These are phyloP conservation scores for Thalia dealbata DNA, from an alignment of 176 grass and related monocot genomes.

Conservation along the genomic window DNA sequence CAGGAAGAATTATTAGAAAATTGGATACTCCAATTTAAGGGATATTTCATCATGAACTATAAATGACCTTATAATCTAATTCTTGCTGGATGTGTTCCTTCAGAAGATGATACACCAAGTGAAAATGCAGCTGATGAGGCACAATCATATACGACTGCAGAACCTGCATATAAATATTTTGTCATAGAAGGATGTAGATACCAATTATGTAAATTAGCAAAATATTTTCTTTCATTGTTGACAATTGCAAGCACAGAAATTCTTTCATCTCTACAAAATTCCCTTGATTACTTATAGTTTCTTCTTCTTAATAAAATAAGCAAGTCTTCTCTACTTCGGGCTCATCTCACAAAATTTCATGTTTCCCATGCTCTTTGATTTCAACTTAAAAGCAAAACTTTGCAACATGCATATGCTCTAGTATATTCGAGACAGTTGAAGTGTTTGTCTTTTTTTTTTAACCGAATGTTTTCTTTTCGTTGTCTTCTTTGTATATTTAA, in stretches of 20 bases:
- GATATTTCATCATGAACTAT: not conserved
- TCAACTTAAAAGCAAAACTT: no score
- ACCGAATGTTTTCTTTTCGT: not conserved
- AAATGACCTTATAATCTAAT: conserved; percentile 69
- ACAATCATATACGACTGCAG: conserved; percentile 48
- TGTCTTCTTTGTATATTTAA: not conserved
- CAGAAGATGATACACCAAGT: conserved; percentile 60
- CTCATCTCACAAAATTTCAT: no score
- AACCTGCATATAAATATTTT: conserved; percentile 39
- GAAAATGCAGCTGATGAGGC: conserved; percentile 84
- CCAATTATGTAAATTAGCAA: not conserved
- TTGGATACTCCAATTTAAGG: not conserved
- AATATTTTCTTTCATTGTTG: not conserved
- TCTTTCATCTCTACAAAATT: not conserved
- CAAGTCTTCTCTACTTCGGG: not conserved
- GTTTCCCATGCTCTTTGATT: no score
- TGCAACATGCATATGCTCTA: no score
- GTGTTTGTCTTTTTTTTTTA: not conserved
- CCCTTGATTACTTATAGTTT: not conserved
- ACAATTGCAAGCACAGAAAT: not conserved
- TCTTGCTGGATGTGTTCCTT: conserved; percentile 70
- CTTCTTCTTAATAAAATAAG: no score
- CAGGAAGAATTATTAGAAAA: conserved; percentile 13
- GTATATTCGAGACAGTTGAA: not conserved
- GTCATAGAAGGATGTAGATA: not conserved